These are phyloP conservation scores for Diaporthe vexans DNA, from an alignment of 2,329 filamentous ascomycete species.

Conservation along the genomic window DNA sequence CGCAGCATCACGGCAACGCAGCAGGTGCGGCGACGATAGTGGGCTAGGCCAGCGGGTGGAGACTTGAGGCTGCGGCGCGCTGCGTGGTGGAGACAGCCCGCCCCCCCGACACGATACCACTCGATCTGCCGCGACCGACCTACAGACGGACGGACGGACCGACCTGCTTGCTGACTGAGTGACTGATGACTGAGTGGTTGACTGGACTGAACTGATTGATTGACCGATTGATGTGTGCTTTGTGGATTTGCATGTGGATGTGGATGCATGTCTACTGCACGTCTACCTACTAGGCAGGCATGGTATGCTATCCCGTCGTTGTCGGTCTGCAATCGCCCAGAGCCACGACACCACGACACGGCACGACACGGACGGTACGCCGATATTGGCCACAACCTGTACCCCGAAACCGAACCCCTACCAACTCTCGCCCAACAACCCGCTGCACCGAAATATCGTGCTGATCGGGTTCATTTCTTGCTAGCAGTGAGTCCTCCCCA, in stretches of 20 bases:
- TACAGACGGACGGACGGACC: background rate
- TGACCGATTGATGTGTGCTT: constrained; percentile 15
- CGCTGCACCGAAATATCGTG: constrained; percentile 3
- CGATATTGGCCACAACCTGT: constrained; percentile 17
- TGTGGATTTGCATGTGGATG: constrained; percentile 23
- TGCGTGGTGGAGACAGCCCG: constrained; percentile 30
- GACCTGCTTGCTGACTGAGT: background rate
- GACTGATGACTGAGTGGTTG: background rate
- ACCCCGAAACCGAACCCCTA: background rate
- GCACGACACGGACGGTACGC: constrained; percentile 13
- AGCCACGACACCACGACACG: constrained; percentile 28
- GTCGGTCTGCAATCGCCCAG: constrained; percentile 27
- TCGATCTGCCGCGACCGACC: constrained; percentile 16
- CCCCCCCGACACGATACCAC: constrained; percentile 9
- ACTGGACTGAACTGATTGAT: constrained; percentile 1
- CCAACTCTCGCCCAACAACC: constrained; percentile 8
- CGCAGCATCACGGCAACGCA: background rate
- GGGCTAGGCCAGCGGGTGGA: constrained; percentile 27
- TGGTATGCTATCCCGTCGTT: constrained; percentile 24
- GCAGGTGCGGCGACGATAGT: constrained; percentile 14
- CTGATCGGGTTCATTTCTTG: background rate
- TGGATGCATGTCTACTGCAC: constrained; percentile 20
- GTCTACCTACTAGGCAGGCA: constrained; percentile 21
- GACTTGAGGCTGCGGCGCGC: constrained; percentile 16
- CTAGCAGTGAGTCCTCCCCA: constrained; percentile 10